These are phyloP conservation scores for Starmera dryadoides DNA, from an alignment of 805 yeast genomes.

Conservation along the genomic window DNA sequence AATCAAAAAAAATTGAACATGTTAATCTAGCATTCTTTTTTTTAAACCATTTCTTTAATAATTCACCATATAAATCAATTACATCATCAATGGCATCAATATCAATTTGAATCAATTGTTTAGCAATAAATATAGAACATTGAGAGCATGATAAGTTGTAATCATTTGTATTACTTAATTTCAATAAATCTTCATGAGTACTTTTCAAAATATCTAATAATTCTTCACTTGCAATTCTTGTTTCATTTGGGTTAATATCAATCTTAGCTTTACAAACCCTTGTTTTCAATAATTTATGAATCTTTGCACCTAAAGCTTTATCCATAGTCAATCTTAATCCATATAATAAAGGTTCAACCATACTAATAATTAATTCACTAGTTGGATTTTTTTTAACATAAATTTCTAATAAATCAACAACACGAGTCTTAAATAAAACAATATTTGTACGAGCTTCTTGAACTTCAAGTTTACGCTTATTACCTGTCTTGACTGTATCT, in stretches of 20 bases:
- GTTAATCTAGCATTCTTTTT: slow-evolving; percentile 38
- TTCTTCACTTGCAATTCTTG: slow-evolving; percentile 13
- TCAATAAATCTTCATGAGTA: slow-evolving; percentile 35
- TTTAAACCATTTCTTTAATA: slow-evolving; percentile 57
- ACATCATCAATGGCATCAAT: slow-evolving; percentile 31
- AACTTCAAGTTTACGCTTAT: slow-evolving; percentile 65
- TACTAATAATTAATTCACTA: slow-evolving; percentile 30
- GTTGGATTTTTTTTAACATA: slow-evolving; percentile 34
- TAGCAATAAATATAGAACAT: slow-evolving; percentile 57
- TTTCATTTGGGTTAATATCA: slow-evolving; percentile 4
- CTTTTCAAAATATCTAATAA: slow-evolving; percentile 24
- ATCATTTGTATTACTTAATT: slow-evolving; percentile 27
- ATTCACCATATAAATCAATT: slow-evolving; percentile 45
- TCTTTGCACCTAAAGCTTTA: slow-evolving; percentile 62
- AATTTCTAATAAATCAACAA: slow-evolving; percentile 69
- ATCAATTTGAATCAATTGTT: slow-evolving; percentile 36
- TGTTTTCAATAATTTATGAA: slow-evolving; percentile 61
- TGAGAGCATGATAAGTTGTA: slow-evolving; percentile 44
- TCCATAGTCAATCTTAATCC: slow-evolving; percentile 65
- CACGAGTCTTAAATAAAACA: slow-evolving; percentile 67
- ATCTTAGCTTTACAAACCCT: slow-evolving; percentile 46
- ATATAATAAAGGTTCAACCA: slow-evolving; percentile 49
- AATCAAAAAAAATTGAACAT: slow-evolving; percentile 61
- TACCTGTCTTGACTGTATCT: slow-evolving; percentile 48
- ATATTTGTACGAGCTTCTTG: slow-evolving; percentile 74